A percentile compares a stretch with the other conserved stretches of the same genome.
Conservation (phyloP, 163 green algal genomes). For the Scenedesmus sp. region DNA sequence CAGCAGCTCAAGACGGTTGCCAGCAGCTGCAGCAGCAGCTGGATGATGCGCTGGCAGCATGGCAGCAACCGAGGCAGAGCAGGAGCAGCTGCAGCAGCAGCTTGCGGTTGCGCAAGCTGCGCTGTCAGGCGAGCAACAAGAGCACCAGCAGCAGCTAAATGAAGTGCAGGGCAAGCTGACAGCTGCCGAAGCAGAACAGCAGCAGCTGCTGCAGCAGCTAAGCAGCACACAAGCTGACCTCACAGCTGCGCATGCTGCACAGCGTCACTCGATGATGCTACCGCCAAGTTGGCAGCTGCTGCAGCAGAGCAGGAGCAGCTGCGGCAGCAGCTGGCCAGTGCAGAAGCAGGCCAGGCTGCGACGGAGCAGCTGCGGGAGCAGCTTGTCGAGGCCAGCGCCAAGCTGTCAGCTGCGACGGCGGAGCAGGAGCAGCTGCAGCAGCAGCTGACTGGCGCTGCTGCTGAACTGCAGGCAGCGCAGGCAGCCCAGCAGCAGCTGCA, state of each 20-base stretch:
- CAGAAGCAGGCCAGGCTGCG: background rate
- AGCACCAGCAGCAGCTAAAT: background rate
- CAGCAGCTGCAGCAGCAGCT: background rate
- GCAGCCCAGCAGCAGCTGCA: slow-evolving; percentile 25
- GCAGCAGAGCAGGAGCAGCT: slow-evolving; percentile 5
- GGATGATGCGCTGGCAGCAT: background rate
- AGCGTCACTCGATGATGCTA: background rate
- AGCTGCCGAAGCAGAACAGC: slow-evolving; percentile 7
- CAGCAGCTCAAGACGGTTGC: slow-evolving; percentile 1
- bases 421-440: slow-evolving; percentile 9
- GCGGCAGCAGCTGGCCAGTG: slow-evolving; percentile 14
- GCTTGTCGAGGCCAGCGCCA: background rate
- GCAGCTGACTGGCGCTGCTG: background rate
- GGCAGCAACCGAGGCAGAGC: background rate
- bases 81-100: background rate
- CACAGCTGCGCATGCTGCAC: background rate
- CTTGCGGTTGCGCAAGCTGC: too few relatives aligned
- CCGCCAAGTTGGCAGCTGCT: background rate
- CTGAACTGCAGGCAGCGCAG: background rate
- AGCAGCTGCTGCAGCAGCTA: background rate
- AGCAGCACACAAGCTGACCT: background rate
- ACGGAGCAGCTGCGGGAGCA: background rate
- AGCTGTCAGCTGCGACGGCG: background rate
- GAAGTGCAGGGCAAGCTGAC: background rate
- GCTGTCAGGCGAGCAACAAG: background rate